Conservation (phyloP, 495 filamentous ascomycete genomes). For the Neurospora sp. region DNA sequence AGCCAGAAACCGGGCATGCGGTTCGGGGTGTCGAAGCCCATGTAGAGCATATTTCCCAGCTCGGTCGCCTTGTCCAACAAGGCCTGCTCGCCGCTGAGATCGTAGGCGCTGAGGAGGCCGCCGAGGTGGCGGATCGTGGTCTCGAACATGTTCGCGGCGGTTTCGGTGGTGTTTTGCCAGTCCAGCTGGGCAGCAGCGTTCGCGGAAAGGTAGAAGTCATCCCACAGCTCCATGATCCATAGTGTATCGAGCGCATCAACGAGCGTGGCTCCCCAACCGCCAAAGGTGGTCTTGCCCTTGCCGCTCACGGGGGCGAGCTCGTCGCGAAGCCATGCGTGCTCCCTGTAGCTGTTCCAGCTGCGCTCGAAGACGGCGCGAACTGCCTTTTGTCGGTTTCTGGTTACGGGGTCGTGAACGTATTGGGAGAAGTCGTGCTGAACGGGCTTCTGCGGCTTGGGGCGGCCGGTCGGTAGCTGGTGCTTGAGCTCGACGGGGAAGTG, state of each 20-base stretch:
- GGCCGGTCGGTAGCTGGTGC: constrained; percentile 52
- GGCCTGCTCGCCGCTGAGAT: constrained; percentile 50
- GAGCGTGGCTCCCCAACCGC: constrained; percentile 72
- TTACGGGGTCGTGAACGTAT: constrained; percentile 45
- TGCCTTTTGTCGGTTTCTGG: constrained; percentile 33
- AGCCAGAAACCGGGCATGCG: constrained; percentile 64
- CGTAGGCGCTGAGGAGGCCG: constrained; percentile 67
- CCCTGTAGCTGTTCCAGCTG: constrained; percentile 67
- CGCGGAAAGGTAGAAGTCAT: constrained; percentile 68
- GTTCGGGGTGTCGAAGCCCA: constrained; percentile 80
- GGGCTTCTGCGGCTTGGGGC: constrained; percentile 46
- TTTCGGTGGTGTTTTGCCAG: constrained; percentile 52
- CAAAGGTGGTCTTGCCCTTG: constrained; percentile 51
- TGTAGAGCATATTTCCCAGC: constrained; percentile 68
- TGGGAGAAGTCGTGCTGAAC: constrained; percentile 54
- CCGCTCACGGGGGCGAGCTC: constrained; percentile 59
- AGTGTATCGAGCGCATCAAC: constrained; percentile 72
- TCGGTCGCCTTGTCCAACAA: constrained; percentile 69
- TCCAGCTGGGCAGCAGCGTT: constrained; percentile 57
- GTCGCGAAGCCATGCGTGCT: constrained; percentile 66
- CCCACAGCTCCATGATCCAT: constrained; percentile 72
- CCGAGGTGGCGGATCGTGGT: constrained; percentile 66
- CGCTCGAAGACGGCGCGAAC: constrained; percentile 60
- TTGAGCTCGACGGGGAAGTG: constrained; percentile 49
- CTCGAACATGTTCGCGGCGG: constrained; percentile 55